These are phyloP conservation scores for Chloranthus sessilifolius DNA, from an alignment of 164 flowering plant genomes.

Conservation along the genomic window DNA sequence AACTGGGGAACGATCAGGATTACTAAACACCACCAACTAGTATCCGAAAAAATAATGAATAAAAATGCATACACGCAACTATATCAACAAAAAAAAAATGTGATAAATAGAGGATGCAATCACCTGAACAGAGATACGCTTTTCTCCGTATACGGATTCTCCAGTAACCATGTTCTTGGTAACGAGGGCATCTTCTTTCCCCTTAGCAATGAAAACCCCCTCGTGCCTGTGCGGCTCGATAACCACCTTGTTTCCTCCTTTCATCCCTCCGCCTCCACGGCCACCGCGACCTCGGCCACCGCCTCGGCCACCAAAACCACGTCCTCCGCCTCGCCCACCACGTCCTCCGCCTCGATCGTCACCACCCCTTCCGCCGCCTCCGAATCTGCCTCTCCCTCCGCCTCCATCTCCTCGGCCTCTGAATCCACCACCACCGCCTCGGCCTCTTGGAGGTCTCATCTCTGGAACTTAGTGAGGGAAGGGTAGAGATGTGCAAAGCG, in stretches of 20 bases:
- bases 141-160: conserved; percentile 92
- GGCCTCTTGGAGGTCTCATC: conserved; percentile 28
- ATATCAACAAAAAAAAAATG: no score
- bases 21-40: no score
- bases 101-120: no score
- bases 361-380: conserved; percentile 36
- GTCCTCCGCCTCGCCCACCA: conserved; percentile 25
- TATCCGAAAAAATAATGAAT: no score
- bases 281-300: conserved; percentile 51
- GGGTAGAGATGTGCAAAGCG: no score
- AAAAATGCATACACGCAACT: no score
- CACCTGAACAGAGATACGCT: conserved; percentile 86
- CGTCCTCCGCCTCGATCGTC: conserved; percentile 27
- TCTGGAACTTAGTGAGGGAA: neutral
- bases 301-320: conserved; percentile 38
- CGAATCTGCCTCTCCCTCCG: conserved; percentile 41
- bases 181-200: conserved; percentile 90
- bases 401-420: conserved; percentile 43
- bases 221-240: conserved; percentile 87
- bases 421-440: conserved; percentile 17
- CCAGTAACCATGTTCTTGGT: conserved; percentile 89
- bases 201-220: conserved; percentile 89
- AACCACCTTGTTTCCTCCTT: conserved; percentile 77
- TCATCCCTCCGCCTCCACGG: conserved; percentile 69
- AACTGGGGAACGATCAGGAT: no score